Conservation (phyloP, 2,329 filamentous ascomycete genomes). For the Colletotrichum somersetense region DNA sequence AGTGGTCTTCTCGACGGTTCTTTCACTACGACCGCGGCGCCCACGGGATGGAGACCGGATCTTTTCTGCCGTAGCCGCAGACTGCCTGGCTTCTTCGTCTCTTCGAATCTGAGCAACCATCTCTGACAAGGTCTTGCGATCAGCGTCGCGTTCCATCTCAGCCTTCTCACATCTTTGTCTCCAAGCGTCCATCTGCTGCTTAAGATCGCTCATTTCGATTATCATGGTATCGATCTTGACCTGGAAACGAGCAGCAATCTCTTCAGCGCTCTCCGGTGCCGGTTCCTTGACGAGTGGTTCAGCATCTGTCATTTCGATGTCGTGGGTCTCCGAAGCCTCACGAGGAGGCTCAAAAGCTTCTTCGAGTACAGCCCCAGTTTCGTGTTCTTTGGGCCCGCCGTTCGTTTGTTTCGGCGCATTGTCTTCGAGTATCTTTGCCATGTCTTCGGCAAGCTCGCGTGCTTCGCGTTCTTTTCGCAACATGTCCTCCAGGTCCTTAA, state of each 20-base stretch:
- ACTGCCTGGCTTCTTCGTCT: constrained; percentile 69
- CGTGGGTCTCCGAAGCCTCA: constrained; percentile 49
- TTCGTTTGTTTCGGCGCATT: constrained; percentile 57
- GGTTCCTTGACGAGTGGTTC: constrained; percentile 44
- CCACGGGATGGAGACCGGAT: constrained; percentile 53
- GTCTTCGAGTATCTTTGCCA: constrained; percentile 77
- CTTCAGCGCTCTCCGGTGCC: constrained; percentile 52
- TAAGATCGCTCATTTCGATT: constrained; percentile 84
- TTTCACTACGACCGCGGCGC: constrained; percentile 42
- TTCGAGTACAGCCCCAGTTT: constrained; percentile 57
- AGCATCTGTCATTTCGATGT: constrained; percentile 44
- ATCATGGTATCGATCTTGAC: constrained; percentile 81
- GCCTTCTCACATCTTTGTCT: constrained; percentile 82
- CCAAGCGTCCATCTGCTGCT: constrained; percentile 82
- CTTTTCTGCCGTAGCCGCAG: constrained; percentile 56
- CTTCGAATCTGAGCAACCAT: constrained; percentile 87
- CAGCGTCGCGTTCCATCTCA: constrained; percentile 80
- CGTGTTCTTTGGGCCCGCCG: constrained; percentile 52
- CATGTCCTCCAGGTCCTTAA: constrained; percentile 84
- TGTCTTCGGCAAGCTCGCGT: constrained; percentile 85
- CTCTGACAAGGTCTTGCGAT: constrained; percentile 82
- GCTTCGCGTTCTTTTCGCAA: constrained; percentile 84
- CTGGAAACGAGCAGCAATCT: constrained; percentile 66
- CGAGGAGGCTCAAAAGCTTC: constrained; percentile 60
- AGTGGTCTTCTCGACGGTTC: constrained; percentile 16